These are phyloP conservation scores for Heliamphora exappendiculata DNA, from an alignment of 148 eudicot genomes.

Conservation along the genomic window DNA sequence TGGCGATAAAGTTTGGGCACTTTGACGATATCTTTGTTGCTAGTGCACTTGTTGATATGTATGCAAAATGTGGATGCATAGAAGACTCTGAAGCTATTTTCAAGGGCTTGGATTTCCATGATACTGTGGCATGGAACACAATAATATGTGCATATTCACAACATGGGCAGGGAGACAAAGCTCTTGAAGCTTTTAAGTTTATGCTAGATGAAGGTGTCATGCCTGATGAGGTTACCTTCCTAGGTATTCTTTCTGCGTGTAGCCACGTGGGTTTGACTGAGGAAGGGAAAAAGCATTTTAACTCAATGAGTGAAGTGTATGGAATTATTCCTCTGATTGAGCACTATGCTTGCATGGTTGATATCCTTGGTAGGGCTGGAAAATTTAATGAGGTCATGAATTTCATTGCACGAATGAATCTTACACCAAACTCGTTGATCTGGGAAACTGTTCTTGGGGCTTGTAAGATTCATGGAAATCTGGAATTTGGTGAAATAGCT, in stretches of 20 bases:
- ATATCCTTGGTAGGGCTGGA: conserved; percentile 42
- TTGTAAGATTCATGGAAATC: conserved; percentile 35
- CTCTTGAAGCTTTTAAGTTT: conserved; percentile 25
- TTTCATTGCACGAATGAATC: conserved; percentile 31
- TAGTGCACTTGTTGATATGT: conserved; percentile 43
- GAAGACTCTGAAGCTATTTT: conserved; percentile 33
- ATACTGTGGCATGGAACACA: conserved; percentile 42
- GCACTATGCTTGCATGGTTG: conserved; percentile 44
- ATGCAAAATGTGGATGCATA: conserved; percentile 42
- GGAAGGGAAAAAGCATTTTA: conserved; percentile 29
- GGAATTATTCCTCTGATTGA: conserved; percentile 29
- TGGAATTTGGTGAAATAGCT: conserved; percentile 34
- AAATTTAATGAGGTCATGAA: conserved; percentile 31
- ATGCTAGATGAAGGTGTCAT: conserved; percentile 28
- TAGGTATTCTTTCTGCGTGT: conserved; percentile 46
- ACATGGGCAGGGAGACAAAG: conserved; percentile 32
- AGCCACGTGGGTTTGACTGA: conserved; percentile 39
- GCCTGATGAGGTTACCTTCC: conserved; percentile 39
- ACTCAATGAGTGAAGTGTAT: conserved; percentile 29
- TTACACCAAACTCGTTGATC: conserved; percentile 26
- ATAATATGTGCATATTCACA: conserved; percentile 33
- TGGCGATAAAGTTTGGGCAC: conserved; percentile 34
- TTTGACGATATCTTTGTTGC: conserved; percentile 29
- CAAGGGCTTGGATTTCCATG: conserved; percentile 17
- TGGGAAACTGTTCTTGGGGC: conserved; percentile 49